phyloP scores from a whole-genome alignment of 2,329 filamentous ascomycete genomes.

The Thelonectria olida region DNA sequence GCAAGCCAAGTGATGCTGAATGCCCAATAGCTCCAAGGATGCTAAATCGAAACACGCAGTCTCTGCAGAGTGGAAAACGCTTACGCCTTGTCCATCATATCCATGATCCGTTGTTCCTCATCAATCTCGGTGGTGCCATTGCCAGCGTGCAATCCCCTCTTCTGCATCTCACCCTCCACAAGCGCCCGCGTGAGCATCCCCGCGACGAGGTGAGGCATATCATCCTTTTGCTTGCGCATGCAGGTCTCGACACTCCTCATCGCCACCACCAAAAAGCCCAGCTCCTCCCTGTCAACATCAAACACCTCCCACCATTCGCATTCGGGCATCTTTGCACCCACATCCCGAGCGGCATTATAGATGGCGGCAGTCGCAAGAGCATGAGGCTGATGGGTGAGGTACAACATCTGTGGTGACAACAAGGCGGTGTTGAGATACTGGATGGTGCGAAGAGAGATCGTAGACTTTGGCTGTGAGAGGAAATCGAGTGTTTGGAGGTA shows the following conservation, averaged over 20 bases:
- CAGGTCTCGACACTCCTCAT: slow-evolving; percentile 82
- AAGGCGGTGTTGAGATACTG: slow-evolving; percentile 88
- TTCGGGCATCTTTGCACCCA: slow-evolving; percentile 80
- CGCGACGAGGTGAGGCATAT: slow-evolving; percentile 57
- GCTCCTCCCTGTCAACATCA: slow-evolving; percentile 91
- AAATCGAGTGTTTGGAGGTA: slow-evolving; percentile 91
- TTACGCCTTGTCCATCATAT: slow-evolving; percentile 46
- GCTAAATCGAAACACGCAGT: slow-evolving; percentile 1
- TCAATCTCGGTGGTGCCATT: slow-evolving; percentile 42
- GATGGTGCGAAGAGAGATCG: slow-evolving; percentile 72
- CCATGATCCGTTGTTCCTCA: slow-evolving; percentile 56
- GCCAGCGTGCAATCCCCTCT: slow-evolving; percentile 53
- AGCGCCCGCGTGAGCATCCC: slow-evolving; percentile 67
- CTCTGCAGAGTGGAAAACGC: slow-evolving; percentile 5
- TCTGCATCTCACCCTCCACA: slow-evolving; percentile 68
- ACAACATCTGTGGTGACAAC: slow-evolving; percentile 87
- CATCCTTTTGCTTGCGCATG: slow-evolving; percentile 66
- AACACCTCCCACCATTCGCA: slow-evolving; percentile 98
- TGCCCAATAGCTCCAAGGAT: not conserved
- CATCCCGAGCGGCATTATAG: slow-evolving; percentile 86
- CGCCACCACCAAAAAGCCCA: slow-evolving; percentile 90
- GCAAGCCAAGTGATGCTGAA: slow-evolving; percentile 21
- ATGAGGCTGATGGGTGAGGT: slow-evolving; percentile 90
- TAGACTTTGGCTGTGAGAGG: slow-evolving; percentile 54
- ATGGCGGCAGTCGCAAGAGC: slow-evolving; percentile 87